A percentile compares a stretch with the other conserved stretches of the same genome.
These are phyloP conservation scores for Talaromyces funiculosus DNA, from an alignment of 2,329 filamentous ascomycete genomes.

Conservation along the genomic window DNA sequence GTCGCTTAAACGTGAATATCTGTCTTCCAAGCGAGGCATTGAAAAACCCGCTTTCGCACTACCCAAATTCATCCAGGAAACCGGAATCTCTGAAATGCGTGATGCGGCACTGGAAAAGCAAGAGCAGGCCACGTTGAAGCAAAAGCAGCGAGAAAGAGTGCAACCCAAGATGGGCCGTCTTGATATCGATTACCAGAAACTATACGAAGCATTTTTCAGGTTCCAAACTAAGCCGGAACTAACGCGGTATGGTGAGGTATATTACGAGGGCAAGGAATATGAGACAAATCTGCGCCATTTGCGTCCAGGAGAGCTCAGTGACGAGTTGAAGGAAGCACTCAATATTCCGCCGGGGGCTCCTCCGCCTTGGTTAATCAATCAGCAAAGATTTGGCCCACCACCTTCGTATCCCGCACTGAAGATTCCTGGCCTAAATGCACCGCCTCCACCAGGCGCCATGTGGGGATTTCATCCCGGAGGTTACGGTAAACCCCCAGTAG, in stretches of 20 bases:
- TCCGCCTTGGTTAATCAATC: conserved; percentile 95
- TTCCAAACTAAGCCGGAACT: conserved; percentile 94
- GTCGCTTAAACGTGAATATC: conserved; percentile 93
- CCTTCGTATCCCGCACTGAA: conserved; percentile 94
- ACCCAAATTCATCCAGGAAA: conserved; percentile 95
- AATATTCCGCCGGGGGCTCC: conserved; percentile 90
- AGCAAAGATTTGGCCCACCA: conserved; percentile 87
- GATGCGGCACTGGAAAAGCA: conserved; percentile 95
- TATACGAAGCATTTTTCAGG: conserved; percentile 97
- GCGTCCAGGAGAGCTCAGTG: conserved; percentile 81
- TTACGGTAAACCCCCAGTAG: conserved; percentile 91
- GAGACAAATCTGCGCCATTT: conserved; percentile 91
- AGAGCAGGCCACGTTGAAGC: conserved; percentile 82
- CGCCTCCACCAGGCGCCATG: conserved; percentile 76
- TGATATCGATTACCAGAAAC: conserved; percentile 96
- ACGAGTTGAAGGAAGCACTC: conserved; percentile 83
- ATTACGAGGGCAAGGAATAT: conserved; percentile 97
- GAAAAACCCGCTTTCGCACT: conserved; percentile 91
- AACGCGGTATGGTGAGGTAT: conserved; percentile 95
- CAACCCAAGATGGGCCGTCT: conserved; percentile 94
- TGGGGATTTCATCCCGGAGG: conserved; percentile 97
- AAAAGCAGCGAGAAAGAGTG: conserved; percentile 90
- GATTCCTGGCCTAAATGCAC: conserved; percentile 89
- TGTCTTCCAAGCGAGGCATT: conserved; percentile 93
- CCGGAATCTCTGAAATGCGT: conserved; percentile 95